phyloP scores from a whole-genome alignment of 2,329 filamentous ascomycete genomes.

The Colletotrichum sp. region DNA sequence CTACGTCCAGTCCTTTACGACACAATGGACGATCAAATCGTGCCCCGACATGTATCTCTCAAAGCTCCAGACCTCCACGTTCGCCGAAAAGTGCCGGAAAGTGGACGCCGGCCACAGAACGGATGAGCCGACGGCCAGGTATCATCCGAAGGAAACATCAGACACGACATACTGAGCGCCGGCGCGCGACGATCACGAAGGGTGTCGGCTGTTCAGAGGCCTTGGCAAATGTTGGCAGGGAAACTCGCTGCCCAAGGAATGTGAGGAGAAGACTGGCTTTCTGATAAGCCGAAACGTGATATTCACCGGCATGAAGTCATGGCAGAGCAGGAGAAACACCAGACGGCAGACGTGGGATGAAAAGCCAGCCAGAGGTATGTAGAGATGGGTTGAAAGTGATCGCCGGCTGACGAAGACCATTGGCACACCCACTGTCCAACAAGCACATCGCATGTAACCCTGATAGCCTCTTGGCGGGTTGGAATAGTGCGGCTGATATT shows the following conservation, averaged over 20 bases:
- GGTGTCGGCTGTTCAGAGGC: not conserved
- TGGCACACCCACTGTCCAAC: not conserved
- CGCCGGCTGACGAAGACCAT: not conserved
- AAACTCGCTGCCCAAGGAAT: not conserved
- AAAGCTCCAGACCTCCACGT: not conserved
- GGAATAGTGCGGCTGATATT: not conserved
- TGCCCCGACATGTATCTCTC: not conserved
- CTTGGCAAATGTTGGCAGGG: not conserved
- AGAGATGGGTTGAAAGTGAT: not conserved
- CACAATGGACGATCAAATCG: not conserved
- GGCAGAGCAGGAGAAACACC: not conserved
- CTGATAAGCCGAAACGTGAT: not conserved
- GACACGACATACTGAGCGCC: not conserved
- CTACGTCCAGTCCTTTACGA: not conserved
- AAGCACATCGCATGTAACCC: not conserved
- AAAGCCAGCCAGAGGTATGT: not conserved
- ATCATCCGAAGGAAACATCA: slow-evolving; percentile 12
- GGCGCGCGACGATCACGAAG: not conserved
- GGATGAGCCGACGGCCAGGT: not conserved
- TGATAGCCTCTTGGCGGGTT: not conserved
- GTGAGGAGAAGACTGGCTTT: not conserved
- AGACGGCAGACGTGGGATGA: not conserved
- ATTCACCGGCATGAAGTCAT: not conserved
- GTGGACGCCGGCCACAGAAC: not conserved
- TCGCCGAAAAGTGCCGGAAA: not conserved